Evolutionary conservation across 768 basidiomycete genomes (phyloP).

Genomic region (Russula earlei): DNA sequence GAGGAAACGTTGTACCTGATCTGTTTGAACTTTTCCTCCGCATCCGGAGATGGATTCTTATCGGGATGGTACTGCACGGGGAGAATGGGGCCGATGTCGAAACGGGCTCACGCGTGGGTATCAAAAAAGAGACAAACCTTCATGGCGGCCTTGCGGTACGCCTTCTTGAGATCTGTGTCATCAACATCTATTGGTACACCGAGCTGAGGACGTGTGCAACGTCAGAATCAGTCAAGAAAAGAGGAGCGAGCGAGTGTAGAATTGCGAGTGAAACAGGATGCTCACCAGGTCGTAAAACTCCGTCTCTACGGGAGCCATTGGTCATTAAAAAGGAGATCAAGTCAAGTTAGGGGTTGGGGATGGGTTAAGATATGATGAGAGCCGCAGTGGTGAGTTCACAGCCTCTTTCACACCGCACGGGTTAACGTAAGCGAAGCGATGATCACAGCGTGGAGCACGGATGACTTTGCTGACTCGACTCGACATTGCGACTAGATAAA

Average conservation of each 20-base stretch:
- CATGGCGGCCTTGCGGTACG: conserved; percentile 90
- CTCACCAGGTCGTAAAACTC: conserved; percentile 74
- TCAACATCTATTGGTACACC: conserved; percentile 63
- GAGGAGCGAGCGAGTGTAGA: conserved; percentile 21
- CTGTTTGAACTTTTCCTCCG: conserved; percentile 94
- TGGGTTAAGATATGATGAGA: neutral
- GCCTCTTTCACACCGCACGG: neutral
- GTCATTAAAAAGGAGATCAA: neutral
- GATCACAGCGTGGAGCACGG: neutral
- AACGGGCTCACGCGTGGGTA: too few relatives aligned
- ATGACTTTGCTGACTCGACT: too few relatives aligned
- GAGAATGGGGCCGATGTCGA: neutral
- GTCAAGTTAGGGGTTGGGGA: neutral
- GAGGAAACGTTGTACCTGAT: conserved; percentile 51
- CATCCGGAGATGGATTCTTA: conserved; percentile 88
- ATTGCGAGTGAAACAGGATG: neutral
- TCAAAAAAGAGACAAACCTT: conserved; percentile 41
- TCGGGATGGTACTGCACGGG: conserved; percentile 77
- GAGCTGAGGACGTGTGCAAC: conserved; percentile 36
- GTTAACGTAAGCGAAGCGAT: neutral
- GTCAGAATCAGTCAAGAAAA: conserved; percentile 2
- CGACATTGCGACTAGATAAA: neutral
- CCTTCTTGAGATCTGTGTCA: conserved; percentile 85
- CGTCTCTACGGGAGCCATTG: conserved; percentile 83
- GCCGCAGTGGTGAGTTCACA: neutral